Percentiles rank a stretch among this genome's conserved stretches.
phyloP scores from a whole-genome alignment of 148 eudicot species.

The Hydrangea macrophylla region DNA sequence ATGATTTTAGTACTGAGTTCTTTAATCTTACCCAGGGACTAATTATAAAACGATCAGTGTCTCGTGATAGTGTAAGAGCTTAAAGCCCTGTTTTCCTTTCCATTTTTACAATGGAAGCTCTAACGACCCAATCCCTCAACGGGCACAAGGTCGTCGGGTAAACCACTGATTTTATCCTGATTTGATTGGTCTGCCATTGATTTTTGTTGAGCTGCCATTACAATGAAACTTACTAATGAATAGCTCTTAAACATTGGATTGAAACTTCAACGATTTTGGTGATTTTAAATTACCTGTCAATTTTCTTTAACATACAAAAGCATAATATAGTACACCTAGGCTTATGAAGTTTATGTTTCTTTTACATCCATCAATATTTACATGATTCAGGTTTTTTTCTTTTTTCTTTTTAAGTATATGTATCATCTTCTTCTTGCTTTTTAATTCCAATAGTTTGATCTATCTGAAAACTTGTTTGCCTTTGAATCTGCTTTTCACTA shows the following conservation, averaged over 20 bases:
- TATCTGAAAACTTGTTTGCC: too few species aligned
- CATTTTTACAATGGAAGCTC: too few species aligned
- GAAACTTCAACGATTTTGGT: neutral
- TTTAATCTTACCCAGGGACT: too few species aligned
- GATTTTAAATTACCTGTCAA: neutral
- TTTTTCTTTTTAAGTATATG: neutral
- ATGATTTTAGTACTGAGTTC: too few species aligned
- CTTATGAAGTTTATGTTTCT: neutral
- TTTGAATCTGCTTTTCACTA: too few species aligned
- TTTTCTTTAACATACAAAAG: neutral
- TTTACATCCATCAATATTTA: neutral
- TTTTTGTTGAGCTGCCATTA: neutral
- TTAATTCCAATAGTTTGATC: neutral
- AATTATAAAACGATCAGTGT: too few species aligned
- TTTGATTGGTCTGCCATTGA: neutral
- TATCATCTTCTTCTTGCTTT: constrained; percentile 6
- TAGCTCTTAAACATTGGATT: neutral
- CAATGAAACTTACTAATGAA: neutral
- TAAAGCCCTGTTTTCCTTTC: too few species aligned
- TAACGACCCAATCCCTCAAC: too few species aligned
- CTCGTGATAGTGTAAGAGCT: too few species aligned
- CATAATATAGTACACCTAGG: constrained; percentile 2
- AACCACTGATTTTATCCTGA: too few species aligned
- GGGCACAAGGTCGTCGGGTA: too few species aligned
- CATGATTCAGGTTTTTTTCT: neutral